phyloP scores from a whole-genome alignment of 148 eudicot species.

The Spergularia bocconei region DNA sequence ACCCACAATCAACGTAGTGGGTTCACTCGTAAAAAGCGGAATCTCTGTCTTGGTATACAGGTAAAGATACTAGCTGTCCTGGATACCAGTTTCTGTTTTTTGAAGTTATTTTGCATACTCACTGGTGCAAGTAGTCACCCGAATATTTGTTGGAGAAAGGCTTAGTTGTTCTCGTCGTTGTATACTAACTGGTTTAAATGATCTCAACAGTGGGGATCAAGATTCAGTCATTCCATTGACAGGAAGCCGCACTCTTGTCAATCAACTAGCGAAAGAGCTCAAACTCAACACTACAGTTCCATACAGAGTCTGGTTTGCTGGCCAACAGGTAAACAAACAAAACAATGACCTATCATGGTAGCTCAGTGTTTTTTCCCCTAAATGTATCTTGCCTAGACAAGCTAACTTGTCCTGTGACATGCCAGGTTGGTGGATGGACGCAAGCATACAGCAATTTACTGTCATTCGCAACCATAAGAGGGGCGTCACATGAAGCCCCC shows the following conservation, averaged over 20 bases:
- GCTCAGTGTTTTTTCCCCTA: neutral
- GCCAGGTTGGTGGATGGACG: conserved; percentile 94
- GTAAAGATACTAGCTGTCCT: conserved; percentile 29
- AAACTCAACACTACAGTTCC: conserved; percentile 63
- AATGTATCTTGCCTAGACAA: neutral
- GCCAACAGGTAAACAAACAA: conserved; percentile 56
- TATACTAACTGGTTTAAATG: conserved; percentile 7
- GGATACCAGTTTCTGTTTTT: neutral
- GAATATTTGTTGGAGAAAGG: no score
- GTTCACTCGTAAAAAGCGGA: conserved; percentile 61
- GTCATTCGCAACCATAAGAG: conserved; percentile 83
- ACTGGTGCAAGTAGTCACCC: no score
- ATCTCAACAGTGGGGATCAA: conserved; percentile 67
- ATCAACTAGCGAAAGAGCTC: conserved; percentile 48
- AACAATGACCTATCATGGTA: neutral
- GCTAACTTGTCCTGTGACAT: neutral
- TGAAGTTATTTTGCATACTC: neutral
- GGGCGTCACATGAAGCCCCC: conserved; percentile 90
- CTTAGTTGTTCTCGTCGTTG: no score
- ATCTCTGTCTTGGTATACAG: conserved; percentile 91
- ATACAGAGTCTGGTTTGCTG: conserved; percentile 88
- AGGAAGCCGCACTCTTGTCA: conserved; percentile 71
- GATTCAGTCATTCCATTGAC: conserved; percentile 85
- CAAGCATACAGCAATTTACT: conserved; percentile 63
- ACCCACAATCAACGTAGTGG: conserved; percentile 81